These are phyloP conservation scores for Dissoconium aciculare DNA, from an alignment of 2,329 filamentous ascomycete genomes.

Conservation along the genomic window DNA sequence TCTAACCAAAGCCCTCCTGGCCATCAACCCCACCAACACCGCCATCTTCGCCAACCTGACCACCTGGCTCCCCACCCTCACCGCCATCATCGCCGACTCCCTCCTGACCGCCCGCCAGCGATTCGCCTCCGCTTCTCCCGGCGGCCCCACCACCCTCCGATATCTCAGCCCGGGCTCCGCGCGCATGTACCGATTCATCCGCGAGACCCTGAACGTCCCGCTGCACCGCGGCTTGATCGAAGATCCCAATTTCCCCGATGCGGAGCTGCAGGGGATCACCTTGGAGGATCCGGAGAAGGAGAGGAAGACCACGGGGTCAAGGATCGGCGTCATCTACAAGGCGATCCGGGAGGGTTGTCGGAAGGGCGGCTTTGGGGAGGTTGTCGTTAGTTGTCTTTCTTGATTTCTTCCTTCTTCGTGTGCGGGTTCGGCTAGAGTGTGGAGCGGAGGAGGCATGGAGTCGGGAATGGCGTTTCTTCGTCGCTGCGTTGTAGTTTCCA, in stretches of 20 bases:
- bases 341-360: slow-evolving; percentile 16
- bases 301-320: slow-evolving; percentile 11
- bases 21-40: neutral
- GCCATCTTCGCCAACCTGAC: too few species aligned
- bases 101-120: slow-evolving; percentile 5
- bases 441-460: too few species aligned
- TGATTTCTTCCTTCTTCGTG: too few species aligned
- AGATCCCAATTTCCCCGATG: slow-evolving; percentile 11
- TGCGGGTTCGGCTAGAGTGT: too few species aligned
- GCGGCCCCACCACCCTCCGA: slow-evolving; percentile 4
- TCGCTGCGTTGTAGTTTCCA: too few species aligned
- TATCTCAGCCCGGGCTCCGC: slow-evolving; percentile 12
- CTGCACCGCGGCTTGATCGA: slow-evolving; percentile 15
- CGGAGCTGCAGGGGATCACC: slow-evolving; percentile 6
- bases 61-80: slow-evolving; percentile 3
- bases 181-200: slow-evolving; percentile 13
- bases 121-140: slow-evolving; percentile 3
- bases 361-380: slow-evolving; percentile 8
- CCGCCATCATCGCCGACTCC: slow-evolving; percentile 3
- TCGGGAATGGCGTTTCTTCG: too few species aligned
- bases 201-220: slow-evolving; percentile 10
- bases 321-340: slow-evolving; percentile 14
- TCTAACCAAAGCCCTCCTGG: slow-evolving; percentile 4
- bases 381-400: slow-evolving; percentile 7
- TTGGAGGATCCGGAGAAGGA: slow-evolving; percentile 5